A percentile compares a stretch with the other conserved stretches of the same genome.
Conservation (phyloP, 225 moss, liverwort and hornwort genomes). For the Marchantia polymorpha region DNA sequence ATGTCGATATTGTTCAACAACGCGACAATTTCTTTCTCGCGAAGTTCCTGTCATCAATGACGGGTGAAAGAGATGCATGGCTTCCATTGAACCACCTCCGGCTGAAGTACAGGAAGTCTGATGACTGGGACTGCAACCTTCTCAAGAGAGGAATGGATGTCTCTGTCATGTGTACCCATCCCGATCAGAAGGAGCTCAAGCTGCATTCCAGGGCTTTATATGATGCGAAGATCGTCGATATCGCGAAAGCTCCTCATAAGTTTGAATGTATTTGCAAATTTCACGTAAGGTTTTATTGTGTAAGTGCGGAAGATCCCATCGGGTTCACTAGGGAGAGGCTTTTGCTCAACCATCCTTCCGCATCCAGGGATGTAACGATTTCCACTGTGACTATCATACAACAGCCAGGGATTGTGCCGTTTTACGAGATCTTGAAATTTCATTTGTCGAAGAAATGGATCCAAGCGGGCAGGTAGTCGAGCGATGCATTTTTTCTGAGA, state of each 20-base stretch:
- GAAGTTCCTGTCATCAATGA: not conserved
- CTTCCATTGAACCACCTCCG: slow-evolving; percentile 28
- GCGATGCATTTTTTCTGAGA: slow-evolving; percentile 28
- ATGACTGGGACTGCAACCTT: slow-evolving; percentile 36
- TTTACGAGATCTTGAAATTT: slow-evolving; percentile 16
- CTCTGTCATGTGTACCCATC: slow-evolving; percentile 29
- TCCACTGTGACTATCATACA: slow-evolving; percentile 29
- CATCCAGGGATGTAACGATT: slow-evolving; percentile 5
- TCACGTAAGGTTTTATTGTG: slow-evolving; percentile 12
- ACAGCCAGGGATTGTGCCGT: slow-evolving; percentile 22
- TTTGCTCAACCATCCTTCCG: not conserved
- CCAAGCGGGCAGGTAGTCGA: slow-evolving; percentile 8
- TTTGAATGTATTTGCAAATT: slow-evolving; percentile 21
- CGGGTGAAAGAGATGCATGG: slow-evolving; percentile 13
- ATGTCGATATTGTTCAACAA: slow-evolving; percentile 17
- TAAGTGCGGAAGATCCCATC: not conserved
- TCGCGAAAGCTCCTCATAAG: slow-evolving; percentile 17
- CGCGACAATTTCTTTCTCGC: slow-evolving; percentile 3
- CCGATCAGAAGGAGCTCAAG: slow-evolving; percentile 12
- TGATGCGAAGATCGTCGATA: slow-evolving; percentile 27
- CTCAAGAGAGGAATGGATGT: slow-evolving; percentile 34
- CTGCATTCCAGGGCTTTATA: slow-evolving; percentile 20
- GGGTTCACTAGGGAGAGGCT: slow-evolving; percentile 1
- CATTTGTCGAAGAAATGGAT: slow-evolving; percentile 9
- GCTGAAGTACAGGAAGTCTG: slow-evolving; percentile 27